A percentile compares a stretch with the other conserved stretches of the same genome.
phyloP scores from a whole-genome alignment of 805 yeast genomes.

The Kuraishia borneana region DNA sequence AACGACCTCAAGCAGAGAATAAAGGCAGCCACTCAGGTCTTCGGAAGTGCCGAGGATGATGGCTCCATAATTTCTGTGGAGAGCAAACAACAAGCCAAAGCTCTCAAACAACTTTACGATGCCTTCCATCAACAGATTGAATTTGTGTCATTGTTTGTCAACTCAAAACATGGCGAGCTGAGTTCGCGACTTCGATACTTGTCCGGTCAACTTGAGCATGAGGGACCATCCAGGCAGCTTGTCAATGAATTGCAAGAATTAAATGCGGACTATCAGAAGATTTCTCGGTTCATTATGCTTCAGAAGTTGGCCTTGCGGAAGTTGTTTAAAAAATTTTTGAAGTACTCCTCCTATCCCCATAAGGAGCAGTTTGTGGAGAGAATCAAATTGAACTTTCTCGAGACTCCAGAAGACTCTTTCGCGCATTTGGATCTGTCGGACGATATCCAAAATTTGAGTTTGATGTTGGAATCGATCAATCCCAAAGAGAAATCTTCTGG shows the following conservation, averaged over 20 bases:
- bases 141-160: conserved; percentile 48
- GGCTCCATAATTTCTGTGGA: not conserved
- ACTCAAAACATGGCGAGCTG: conserved; percentile 60
- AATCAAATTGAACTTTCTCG: conserved; percentile 15
- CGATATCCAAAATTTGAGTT: conserved; percentile 48
- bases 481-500: not conserved
- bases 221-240: conserved; percentile 12
- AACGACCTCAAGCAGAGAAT: conserved; percentile 63
- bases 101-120: conserved; percentile 22
- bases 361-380: conserved; percentile 21
- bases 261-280: conserved; percentile 44
- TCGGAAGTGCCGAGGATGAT: not conserved
- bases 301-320: conserved; percentile 69
- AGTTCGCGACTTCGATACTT: conserved; percentile 29
- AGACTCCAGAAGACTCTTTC: conserved; percentile 40
- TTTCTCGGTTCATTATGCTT: conserved; percentile 59
- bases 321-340: conserved; percentile 57
- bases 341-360: conserved; percentile 25
- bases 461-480: conserved; percentile 27
- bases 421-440: conserved; percentile 48
- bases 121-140: conserved; percentile 50
- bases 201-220: conserved; percentile 5
- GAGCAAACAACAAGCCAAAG: not conserved
- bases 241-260: conserved; percentile 28
- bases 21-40: conserved; percentile 36